Base-by-base conservation (phyloP, 495 filamentous ascomycete species). In the Neurospora sublineolata region DNA sequence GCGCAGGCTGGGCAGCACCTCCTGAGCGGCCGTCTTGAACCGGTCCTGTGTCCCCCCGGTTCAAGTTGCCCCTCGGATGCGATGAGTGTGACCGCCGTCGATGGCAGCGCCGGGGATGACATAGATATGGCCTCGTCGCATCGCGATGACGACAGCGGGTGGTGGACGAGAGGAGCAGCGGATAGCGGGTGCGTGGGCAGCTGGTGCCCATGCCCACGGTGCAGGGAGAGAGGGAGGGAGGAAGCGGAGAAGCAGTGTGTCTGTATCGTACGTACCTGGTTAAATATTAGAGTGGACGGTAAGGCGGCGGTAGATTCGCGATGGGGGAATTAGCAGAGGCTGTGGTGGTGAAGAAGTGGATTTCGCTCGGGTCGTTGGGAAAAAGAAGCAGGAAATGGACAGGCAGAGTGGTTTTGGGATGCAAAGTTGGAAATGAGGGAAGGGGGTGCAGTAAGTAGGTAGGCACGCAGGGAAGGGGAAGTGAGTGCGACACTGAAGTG, bases 371-470 rank as follows among this genome's bases (percentile, higher is more conserved):
- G 72, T 76, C 27, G 77, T 75, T 78, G 72, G 70, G 77, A 71
- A 75, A 68, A 40, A 73, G 72, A 76, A 72, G 70, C 68, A 71
- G 73, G 68, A 75, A 77, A 71, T 58, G 72, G 70, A 72, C 68
- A 69, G 73, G 73, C 71, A 72, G 68, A 73, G 70, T 70, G 72
- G 76, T 79, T 80, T 78, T 78, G 75, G 69, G 78, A 72, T 75
- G 79, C 74, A 76, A 76, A 80, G 79, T 79, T 79, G 79, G 77
- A 80, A 80, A 80, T 80, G 79, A 78, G 78, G 77, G 75, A 79
- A 76, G 76, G 76, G 79, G 77, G 42, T 70, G 73, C 79, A 79
- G 76, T 76, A 76, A 74, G 68, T n/a, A n/a, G n/a, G n/a, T n/a
- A n/a, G n/a, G n/a, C n/a, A n/a, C n/a, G 74, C 75, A 76, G 77